Percentiles rank a stretch among this genome's conserved stretches.
phyloP scores from a whole-genome alignment of 176 grass and related monocot genomes.

The Puccinellia tenuiflora region DNA sequence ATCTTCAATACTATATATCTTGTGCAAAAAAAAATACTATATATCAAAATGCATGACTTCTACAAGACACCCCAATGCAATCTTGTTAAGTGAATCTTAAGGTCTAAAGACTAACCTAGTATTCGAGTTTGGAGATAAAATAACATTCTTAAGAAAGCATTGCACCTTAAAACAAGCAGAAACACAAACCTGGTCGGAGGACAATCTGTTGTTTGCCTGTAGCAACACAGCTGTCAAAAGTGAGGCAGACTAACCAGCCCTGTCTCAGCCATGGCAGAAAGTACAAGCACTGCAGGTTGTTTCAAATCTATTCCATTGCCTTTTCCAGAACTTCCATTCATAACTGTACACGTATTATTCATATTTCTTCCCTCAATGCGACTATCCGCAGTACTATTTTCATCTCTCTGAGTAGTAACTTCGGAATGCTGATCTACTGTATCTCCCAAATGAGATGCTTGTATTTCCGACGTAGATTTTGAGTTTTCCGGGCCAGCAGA shows the following conservation, averaged over 20 bases:
- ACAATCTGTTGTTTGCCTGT: conserved; percentile 90
- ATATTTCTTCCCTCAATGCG: conserved; percentile 46
- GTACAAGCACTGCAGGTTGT: conserved; percentile 64
- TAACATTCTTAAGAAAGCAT: conserved; percentile 2
- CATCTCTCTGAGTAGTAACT: conserved; percentile 40
- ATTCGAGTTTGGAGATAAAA: conserved; percentile 4
- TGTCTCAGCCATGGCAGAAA: conserved; percentile 94
- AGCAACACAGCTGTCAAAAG: conserved; percentile 96
- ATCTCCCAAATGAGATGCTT: conserved; percentile 8
- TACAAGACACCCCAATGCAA: background rate
- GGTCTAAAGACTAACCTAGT: background rate
- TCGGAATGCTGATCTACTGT: conserved; percentile 22
- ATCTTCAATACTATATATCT: too few relatives aligned
- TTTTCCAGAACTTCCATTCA: conserved; percentile 30
- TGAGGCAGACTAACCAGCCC: conserved; percentile 85
- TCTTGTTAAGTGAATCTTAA: background rate
- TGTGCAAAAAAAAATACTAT: too few relatives aligned
- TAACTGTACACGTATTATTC: conserved; percentile 22
- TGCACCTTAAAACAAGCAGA: conserved; percentile 10
- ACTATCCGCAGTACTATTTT: conserved; percentile 33
- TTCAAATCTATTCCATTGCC: conserved; percentile 61
- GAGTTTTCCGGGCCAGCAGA: conserved; percentile 24
- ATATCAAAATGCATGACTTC: conserved; percentile 8
- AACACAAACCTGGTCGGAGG: conserved; percentile 78
- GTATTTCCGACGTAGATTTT: conserved; percentile 21